Evolutionary conservation across 192 early-diverging fungal species (phyloP), one percentile per base, ranked within the genome.

Genomic region (Linnemannia hyalina): DNA sequence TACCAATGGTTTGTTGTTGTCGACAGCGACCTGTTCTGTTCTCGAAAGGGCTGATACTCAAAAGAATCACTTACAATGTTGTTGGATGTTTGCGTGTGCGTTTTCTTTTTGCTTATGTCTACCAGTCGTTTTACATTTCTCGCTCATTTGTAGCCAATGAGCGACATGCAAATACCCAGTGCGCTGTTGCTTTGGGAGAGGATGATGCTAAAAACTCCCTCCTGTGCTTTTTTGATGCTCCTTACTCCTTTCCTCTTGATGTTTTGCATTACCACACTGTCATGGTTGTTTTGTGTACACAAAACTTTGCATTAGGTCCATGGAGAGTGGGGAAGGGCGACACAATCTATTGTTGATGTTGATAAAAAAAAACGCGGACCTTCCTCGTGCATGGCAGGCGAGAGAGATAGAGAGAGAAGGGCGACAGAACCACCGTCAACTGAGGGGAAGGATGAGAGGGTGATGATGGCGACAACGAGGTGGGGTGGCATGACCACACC

Each of bases 221-320:
- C 60, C 29, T 65, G 29, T 65, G 60, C 60, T 29, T 32, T 65
- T 57, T 57, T 57, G 55, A 57, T 52, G 18, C 49, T 20, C 49
- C 20, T 46, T 40, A 6, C 38, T 5, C 4, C 44, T 9, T 46
- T 40, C 38, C 44, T 15, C 44, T 20, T 52, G 49, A 52, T 52
- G 49, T 52, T 52, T 52, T 52, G 60, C 29, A 65, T 35, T 65
- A 65, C 60, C 60, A 65, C 60, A 65, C 29, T 65, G 60, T 65
- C 11, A 32, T 26, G 26, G 23, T n/a, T 57, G 23, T 57, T 22
- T 26, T 57, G 55, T 57, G n/a, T 26, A 57, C 55, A 26, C 8
- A 57, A 57, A 13, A 11, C 11, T 32, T 32, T 65, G 55, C n/a
- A 8, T 55, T 20, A 6, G 55, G 55, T 18, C n/a, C 10, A 60